Percentiles rank a stretch among this genome's conserved stretches.
Evolutionary conservation across 495 filamentous ascomycete species (phyloP).

Genomic region (Trichoderma reesei): DNA sequence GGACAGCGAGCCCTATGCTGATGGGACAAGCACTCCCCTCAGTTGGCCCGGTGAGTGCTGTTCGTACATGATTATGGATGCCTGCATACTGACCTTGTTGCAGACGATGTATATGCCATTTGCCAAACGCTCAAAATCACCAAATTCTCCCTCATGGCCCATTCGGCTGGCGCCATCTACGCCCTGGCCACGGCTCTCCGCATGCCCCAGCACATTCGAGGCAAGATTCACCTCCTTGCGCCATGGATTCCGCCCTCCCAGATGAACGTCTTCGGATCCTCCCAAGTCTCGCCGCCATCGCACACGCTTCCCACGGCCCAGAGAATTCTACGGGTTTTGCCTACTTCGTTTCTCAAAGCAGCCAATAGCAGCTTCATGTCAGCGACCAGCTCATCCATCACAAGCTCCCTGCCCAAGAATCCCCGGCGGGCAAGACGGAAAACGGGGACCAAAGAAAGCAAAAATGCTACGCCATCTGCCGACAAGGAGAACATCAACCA

Average conservation of each 20-base stretch:
- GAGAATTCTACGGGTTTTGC: conserved; percentile 79
- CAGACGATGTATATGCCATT: conserved; percentile 91
- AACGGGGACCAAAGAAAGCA: conserved; percentile 15
- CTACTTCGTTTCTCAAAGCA: conserved; percentile 83
- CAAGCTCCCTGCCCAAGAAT: conserved; percentile 68
- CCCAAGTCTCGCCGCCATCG: conserved; percentile 61
- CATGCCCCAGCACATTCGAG: conserved; percentile 92
- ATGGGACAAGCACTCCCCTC: conserved; percentile 73
- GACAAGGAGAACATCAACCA: conserved; percentile 36
- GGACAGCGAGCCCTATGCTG: conserved; percentile 74
- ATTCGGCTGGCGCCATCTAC: conserved; percentile 95
- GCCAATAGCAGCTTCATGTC: conserved; percentile 93
- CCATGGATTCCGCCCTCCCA: conserved; percentile 99
- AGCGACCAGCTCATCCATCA: conserved; percentile 82
- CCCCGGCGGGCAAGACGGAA: conserved; percentile 53
- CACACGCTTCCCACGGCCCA: conserved; percentile 87
- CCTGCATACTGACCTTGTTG: conserved; percentile 12
- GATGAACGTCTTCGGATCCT: conserved; percentile 68
- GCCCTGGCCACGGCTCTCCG: conserved; percentile 91
- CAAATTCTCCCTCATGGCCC: conserved; percentile 95
- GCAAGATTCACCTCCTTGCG: conserved; percentile 87
- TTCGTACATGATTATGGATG: conserved; percentile 14
- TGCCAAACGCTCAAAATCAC: conserved; percentile 88
- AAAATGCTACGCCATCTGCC: conserved; percentile 20
- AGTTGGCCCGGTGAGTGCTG: conserved; percentile 77